phyloP scores from a whole-genome alignment of 1,139 yeast genomes.

The Pichia sp. region DNA sequence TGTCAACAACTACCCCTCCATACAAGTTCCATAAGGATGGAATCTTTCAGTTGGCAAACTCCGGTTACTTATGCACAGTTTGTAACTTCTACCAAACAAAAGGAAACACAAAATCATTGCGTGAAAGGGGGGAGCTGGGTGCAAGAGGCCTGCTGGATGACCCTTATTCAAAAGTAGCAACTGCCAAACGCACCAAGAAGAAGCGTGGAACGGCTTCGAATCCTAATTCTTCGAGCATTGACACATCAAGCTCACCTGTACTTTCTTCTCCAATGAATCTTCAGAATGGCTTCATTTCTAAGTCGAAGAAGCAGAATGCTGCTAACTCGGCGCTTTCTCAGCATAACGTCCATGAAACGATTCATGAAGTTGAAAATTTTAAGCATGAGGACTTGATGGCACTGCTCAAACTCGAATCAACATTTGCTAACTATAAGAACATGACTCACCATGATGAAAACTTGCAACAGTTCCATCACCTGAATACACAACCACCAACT shows the following conservation, averaged over 20 bases:
- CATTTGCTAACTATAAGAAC: constrained; percentile 6
- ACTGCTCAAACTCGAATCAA: constrained; percentile 12
- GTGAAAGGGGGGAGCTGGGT: constrained; percentile 32
- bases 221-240: constrained; percentile 8
- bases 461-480: neutral
- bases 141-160: constrained; percentile 31
- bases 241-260: constrained; percentile 14
- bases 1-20: constrained; percentile 29
- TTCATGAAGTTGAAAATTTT: constrained; percentile 5
- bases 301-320: constrained; percentile 6
- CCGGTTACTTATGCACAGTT: constrained; percentile 32
- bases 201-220: constrained; percentile 8
- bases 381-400: constrained; percentile 10
- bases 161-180: constrained; percentile 23
- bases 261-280: constrained; percentile 16
- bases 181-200: constrained; percentile 9
- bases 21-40: constrained; percentile 33
- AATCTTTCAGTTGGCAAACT: constrained; percentile 31
- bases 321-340: neutral
- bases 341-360: neutral
- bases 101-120: constrained; percentile 23
- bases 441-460: neutral
- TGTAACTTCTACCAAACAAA: constrained; percentile 27
- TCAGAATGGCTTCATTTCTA: constrained; percentile 10
- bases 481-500: constrained; percentile 21